Conservation (phyloP, 2,329 filamentous ascomycete species). For the Epichloe scottii region DNA sequence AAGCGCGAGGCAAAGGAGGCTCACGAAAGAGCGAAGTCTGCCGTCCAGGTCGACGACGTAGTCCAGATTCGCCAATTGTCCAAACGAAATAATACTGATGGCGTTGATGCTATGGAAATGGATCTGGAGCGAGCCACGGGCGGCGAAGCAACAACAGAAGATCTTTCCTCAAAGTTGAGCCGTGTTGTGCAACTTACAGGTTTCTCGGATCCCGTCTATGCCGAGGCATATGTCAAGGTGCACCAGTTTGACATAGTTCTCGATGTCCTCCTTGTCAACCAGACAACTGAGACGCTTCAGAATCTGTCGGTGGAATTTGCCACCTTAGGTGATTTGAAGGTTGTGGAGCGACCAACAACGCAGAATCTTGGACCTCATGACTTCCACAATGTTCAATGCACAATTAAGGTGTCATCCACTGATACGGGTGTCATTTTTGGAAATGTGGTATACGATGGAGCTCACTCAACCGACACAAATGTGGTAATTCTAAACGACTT, state of each 20-base stretch:
- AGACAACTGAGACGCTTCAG: conserved; percentile 90
- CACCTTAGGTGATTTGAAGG: conserved; percentile 94
- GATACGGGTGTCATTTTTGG: conserved; percentile 98
- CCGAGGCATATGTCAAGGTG: conserved; percentile 97
- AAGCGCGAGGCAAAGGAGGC: conserved; percentile 94
- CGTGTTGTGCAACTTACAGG: conserved; percentile 94
- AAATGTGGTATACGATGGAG: conserved; percentile 94
- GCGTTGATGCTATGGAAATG: conserved; percentile 71
- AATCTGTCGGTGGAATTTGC: conserved; percentile 97
- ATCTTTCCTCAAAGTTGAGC: conserved; percentile 86
- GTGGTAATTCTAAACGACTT: conserved; percentile 97
- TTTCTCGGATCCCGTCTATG: conserved; percentile 96
- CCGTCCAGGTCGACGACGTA: conserved; percentile 90
- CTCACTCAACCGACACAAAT: conserved; percentile 83
- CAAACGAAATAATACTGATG: conserved; percentile 77
- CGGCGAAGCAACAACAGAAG: conserved; percentile 71
- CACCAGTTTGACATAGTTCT: conserved; percentile 98
- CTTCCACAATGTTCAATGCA: conserved; percentile 96
- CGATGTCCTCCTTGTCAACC: conserved; percentile 92
- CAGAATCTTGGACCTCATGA: conserved; percentile 92
- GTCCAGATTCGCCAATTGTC: conserved; percentile 85
- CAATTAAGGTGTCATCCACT: conserved; percentile 95
- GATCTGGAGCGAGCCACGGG: conserved; percentile 92
- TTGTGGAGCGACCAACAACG: conserved; percentile 90
- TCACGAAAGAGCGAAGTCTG: conserved; percentile 81